Evolutionary conservation across 768 basidiomycete species (phyloP).

Genomic region (Gloeostereum incarnatum): DNA sequence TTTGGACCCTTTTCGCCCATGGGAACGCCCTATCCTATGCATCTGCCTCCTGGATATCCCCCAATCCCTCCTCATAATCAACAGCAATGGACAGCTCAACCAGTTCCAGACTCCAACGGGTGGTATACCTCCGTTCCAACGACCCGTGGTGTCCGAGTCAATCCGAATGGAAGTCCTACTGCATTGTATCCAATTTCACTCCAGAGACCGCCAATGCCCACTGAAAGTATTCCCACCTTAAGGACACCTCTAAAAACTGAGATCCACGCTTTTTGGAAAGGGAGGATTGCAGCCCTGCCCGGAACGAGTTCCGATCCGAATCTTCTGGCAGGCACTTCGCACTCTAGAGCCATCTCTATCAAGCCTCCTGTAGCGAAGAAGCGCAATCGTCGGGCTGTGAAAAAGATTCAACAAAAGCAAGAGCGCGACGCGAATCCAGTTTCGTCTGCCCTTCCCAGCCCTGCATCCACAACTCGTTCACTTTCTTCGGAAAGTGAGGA

Average conservation of each 20-base stretch:
- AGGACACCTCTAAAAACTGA: slow-evolving; percentile 3
- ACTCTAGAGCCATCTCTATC: slow-evolving; percentile 10
- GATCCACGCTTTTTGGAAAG: slow-evolving; percentile 31
- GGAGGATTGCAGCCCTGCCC: slow-evolving; percentile 31
- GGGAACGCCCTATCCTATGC: too few relatives aligned
- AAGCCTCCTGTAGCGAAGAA: slow-evolving; percentile 7
- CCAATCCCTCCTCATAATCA: too few relatives aligned
- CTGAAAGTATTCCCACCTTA: too few relatives aligned
- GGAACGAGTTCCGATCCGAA: slow-evolving; percentile 26
- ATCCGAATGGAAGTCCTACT: too few relatives aligned
- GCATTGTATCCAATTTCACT: too few relatives aligned
- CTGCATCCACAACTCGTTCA: background rate
- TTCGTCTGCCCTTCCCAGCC: background rate
- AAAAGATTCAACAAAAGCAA: background rate
- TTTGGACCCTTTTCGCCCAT: too few relatives aligned
- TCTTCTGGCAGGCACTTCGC: slow-evolving; percentile 15
- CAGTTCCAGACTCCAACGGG: too few relatives aligned
- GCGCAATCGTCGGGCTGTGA: slow-evolving; percentile 1
- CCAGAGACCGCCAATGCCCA: too few relatives aligned
- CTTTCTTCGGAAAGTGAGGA: background rate
- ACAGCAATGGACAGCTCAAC: too few relatives aligned
- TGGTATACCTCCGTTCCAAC: too few relatives aligned
- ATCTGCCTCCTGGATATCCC: too few relatives aligned
- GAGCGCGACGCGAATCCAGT: background rate
- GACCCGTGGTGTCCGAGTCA: too few relatives aligned